phyloP scores from a whole-genome alignment of 192 early-diverging fungal genomes.

The Backusella parvicylindrica region DNA sequence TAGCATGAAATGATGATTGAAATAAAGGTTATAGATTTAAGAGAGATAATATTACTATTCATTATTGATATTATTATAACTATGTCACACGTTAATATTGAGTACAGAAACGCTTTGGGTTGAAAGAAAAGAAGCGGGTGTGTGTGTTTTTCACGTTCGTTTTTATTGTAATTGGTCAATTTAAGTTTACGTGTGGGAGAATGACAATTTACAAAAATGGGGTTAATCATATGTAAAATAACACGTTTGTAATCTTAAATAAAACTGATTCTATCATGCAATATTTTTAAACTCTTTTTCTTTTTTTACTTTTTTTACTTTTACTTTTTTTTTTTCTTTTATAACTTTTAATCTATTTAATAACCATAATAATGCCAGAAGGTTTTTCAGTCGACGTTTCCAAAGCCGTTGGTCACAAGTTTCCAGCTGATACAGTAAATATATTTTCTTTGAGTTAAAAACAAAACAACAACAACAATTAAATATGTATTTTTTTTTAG shows the following conservation, averaged over 20 bases:
- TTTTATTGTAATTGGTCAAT: neutral
- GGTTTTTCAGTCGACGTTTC: constrained; percentile 42
- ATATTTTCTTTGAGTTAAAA: neutral
- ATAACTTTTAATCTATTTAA: neutral
- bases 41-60: too few species aligned
- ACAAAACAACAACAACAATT: neutral
- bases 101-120: neutral
- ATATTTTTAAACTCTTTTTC: neutral
- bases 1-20: too few species aligned
- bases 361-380: constrained; percentile 12
- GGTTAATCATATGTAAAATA: neutral
- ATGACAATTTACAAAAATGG: neutral
- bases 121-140: neutral
- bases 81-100: too few species aligned
- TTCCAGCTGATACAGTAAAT: constrained; percentile 35
- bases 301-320: neutral
- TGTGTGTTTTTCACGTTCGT: neutral
- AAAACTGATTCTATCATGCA: neutral
- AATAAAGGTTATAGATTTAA: too few species aligned
- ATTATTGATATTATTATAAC: too few species aligned
- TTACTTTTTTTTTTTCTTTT: neutral
- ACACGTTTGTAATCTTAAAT: neutral
- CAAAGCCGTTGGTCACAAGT: constrained; percentile 57
- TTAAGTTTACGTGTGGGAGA: neutral
- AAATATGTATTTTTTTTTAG: neutral